Base-by-base conservation (phyloP, 257 asterid species). In the Datura wrightii region DNA sequence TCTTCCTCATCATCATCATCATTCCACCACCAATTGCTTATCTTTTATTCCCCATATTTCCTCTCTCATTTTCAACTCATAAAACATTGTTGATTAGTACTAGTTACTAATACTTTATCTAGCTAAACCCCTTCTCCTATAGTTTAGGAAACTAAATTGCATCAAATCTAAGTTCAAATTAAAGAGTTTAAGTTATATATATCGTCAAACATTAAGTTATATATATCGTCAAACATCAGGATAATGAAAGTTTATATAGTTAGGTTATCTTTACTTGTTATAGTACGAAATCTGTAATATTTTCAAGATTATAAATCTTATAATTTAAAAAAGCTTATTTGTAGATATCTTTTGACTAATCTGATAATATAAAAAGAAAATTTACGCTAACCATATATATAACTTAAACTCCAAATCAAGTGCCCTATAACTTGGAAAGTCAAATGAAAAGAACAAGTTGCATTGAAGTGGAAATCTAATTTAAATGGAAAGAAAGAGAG, bases 21-120 rank as follows among this genome's bases (percentile, higher is more conserved):
- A 79, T 79, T 83, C 85, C 85, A 41, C 37, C 70, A 50, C 31
- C 82, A 76, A 76, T 76, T 50, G 82, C 71, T 10, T 46, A 44
- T 55, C 58, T 82, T 10, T 62, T 85, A n/a, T 48, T 46, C 82
- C 66, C 6, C 48, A 37, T 18, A 37, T 39, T 39, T 42, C 39
- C 19, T 66, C 6, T 41, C 34, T 46, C 69, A 46, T 24, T 16
- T n/a, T 62, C 56, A 34, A 34, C 36, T 41, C 44, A 70, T 31
- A 31, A 19, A 84, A 24, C 62, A 71, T 70, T 19, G 41, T 10
- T 14, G 24, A 46, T 54, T 44, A 14, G 37, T 18, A 46, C 62
- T 66, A 39, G 4, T 39, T 39, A 11, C 10, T 46, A 71, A 44
- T 10, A n/a, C 18, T 42, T 1, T 71, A 11, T 46, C 41, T 76